Evolutionary conservation across 345 rosid species (phyloP).

Genomic region (Turnera subulata): DNA sequence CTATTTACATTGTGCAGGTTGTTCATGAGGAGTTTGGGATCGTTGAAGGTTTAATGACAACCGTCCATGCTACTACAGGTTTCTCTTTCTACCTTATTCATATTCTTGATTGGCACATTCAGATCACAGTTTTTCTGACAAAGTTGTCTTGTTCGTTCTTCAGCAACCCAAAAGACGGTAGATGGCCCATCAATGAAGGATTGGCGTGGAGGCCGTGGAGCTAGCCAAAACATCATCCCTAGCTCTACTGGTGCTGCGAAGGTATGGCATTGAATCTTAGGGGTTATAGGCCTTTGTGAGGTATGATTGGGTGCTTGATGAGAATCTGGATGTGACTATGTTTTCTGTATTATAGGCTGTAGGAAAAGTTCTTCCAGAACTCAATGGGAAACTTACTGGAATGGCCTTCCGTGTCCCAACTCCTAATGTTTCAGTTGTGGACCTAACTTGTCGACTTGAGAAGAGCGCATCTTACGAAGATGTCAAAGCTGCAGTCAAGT

Average conservation of each 20-base stretch:
- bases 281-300: background rate
- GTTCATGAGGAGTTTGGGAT: constrained; percentile 98
- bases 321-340: background rate
- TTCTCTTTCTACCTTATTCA: constrained; percentile 5
- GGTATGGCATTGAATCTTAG: constrained; percentile 35
- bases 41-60: constrained; percentile 96
- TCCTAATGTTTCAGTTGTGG: constrained; percentile 93
- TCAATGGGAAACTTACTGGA: constrained; percentile 98
- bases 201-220: constrained; percentile 99
- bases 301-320: background rate
- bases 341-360: constrained; percentile 58
- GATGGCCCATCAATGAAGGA: constrained; percentile 99
- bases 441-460: constrained; percentile 92
- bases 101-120: background rate
- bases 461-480: constrained; percentile 91
- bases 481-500: constrained; percentile 93
- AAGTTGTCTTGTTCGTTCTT: constrained; percentile 19
- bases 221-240: constrained; percentile 96
- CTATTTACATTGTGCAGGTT: constrained; percentile 44
- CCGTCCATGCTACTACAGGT: constrained; percentile 99
- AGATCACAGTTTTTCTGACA: background rate
- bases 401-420: constrained; percentile 99
- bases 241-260: constrained; percentile 99
- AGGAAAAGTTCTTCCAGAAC: constrained; percentile 97
- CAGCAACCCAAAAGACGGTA: constrained; percentile 98